Base-by-base conservation (phyloP, 2,329 filamentous ascomycete genomes). In the Teratosphaeria pseudoeucalypti region DNA sequence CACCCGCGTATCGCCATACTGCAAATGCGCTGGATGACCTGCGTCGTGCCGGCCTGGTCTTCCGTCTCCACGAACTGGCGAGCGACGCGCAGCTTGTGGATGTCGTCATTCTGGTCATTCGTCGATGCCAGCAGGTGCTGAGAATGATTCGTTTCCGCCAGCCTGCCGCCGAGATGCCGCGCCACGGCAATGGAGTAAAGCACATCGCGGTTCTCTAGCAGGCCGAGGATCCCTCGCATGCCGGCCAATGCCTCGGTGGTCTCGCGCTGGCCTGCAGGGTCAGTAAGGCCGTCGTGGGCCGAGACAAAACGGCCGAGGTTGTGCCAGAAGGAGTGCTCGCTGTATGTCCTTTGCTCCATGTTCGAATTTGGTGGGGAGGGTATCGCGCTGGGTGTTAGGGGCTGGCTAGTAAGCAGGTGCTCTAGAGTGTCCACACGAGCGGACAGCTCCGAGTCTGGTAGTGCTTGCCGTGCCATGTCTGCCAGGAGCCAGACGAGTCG, bases 181-280 rank as follows among this genome's bases (percentile, higher is more conserved):
- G 88, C 85, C 58, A 95, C 84, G 9, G 89, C 89, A 64, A 96
- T 87, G 0, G 89, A 94, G 74, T 96, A 96, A 59, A 96, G 83
- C 19, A 96, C 87, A 71, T 96, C 91, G 57, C 92, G 85, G 68
- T 92, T 94, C 75, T 96, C 92, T 27, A 87, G 83, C 55, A 87
- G 87, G 65, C 90, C 88, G 12, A 96, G 80, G 26, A 92, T 79
- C 59, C 81, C 81, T 34, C 90, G 85, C 72, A 90, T 83, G 57
- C 81, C 80, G 4, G 74, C 74, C 34, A 96, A 77, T 1, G 84
- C 82, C 29, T 85, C 81, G 57, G 91, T 86, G 39, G 90, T 82
- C 58, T 81, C n/a, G n/a, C 52, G 26, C 32, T 58, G 23, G 78
- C 66, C 80, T 62, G 43, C 64, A 6, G 81, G 76, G 34, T 75